Evolutionary conservation across 192 early-diverging fungal species (phyloP), one percentile per base, ranked within the genome.

Genomic region (Coemansia erecta): DNA sequence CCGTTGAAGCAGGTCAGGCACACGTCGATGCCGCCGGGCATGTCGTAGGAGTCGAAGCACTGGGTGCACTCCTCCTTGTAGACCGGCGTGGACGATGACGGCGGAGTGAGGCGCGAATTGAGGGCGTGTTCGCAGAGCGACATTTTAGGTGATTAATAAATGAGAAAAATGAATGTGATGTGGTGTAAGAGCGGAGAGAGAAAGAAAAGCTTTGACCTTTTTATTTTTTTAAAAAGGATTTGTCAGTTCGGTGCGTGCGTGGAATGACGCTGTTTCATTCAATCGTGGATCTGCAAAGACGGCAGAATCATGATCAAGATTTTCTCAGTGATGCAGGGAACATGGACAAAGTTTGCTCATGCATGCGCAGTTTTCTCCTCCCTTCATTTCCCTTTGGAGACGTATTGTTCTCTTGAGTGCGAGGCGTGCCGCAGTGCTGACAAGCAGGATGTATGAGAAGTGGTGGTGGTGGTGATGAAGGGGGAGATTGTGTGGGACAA

Each of bases 1-100:
- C 93, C 95, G 59, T 98, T 95, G 70, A 94, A 98, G 81, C 97
- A 98, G 10, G 84, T 83, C 26, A 98, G 78, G 60, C 97, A 98
- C 13, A 98, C 94, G 66, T 97, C 89, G 58, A 98, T 73, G 31
- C 97, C 97, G 26, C 65, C 73, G 9, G 82, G 66, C 44, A 81
- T 70, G 60, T 94, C 92, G 68, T 87, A 81, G 58, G 66, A 73
- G 72, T 93, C 91, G 81, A 94, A 98, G 80, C 96, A 98, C 47
- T 88, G 81, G 17, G 92, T 93, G 74, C 94, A 98, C 74, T 98
- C 96, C 56, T 98, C 94, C 77, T 97, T 98, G 85, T 93, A 78
- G 40, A 82, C 75, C 21, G 64, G 71, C 0, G 77, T 72, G 9
- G 65, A 55, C 33, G 76, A 64, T 44, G 66, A 50, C 6, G 70